phyloP scores from a whole-genome alignment of 2,329 filamentous ascomycete genomes.

The Fusarium napiforme region DNA sequence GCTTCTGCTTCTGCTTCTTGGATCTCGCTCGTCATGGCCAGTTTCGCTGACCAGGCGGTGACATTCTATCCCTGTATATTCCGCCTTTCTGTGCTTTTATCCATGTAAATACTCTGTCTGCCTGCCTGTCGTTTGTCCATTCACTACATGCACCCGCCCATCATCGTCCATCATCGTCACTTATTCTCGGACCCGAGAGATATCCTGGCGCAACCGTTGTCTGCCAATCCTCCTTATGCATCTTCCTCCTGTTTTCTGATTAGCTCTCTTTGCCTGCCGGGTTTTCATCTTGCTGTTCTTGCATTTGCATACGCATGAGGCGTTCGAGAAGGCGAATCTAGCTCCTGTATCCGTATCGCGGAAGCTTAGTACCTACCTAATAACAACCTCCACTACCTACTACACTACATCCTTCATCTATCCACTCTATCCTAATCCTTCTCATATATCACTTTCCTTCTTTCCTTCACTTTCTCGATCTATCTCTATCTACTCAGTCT shows the following conservation, averaged over 20 bases:
- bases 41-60: constrained; percentile 23
- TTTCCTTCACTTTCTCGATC: neutral
- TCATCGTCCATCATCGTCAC: neutral
- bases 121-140: neutral
- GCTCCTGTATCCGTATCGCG: constrained; percentile 21
- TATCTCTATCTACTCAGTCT: neutral
- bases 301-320: constrained; percentile 27
- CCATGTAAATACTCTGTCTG: neutral
- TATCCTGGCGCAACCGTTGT: constrained; percentile 17
- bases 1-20: neutral
- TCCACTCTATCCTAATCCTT: constrained; percentile 7
- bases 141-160: neutral
- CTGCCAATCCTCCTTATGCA: neutral
- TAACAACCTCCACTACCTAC: constrained; percentile 5
- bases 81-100: neutral
- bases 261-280: constrained; percentile 4
- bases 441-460: neutral
- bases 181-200: constrained; percentile 7
- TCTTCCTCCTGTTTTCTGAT: constrained; percentile 1
- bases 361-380: constrained; percentile 2
- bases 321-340: constrained; percentile 23
- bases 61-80: constrained; percentile 27
- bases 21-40: constrained; percentile 15
- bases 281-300: neutral
- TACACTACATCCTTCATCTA: neutral